These are phyloP conservation scores for Verbena officinalis DNA, from an alignment of 257 asterid genomes.

Conservation along the genomic window DNA sequence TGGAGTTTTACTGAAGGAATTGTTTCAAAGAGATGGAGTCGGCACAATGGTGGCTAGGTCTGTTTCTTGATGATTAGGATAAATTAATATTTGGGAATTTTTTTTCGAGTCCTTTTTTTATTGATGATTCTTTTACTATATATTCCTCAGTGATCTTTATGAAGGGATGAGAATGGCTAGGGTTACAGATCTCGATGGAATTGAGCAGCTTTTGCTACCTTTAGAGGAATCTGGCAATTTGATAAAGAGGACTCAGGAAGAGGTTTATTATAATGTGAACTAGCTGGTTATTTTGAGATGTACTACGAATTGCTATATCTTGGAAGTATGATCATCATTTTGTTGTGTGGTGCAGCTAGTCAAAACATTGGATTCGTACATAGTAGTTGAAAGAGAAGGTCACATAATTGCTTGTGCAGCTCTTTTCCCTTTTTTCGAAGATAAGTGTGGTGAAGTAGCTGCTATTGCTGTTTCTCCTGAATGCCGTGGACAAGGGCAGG, in stretches of 20 bases:
- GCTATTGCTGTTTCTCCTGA: constrained; percentile 98
- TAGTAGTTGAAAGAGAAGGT: constrained; percentile 95
- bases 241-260: constrained; percentile 81
- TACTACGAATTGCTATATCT: constrained; percentile 1
- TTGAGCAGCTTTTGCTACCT: constrained; percentile 71
- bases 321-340: constrained; percentile 24
- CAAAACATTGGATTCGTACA: constrained; percentile 60
- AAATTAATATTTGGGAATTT: constrained; percentile 13
- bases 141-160: constrained; percentile 71
- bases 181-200: constrained; percentile 62
- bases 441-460: constrained; percentile 95
- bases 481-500: constrained; percentile 98
- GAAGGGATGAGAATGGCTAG: constrained; percentile 89
- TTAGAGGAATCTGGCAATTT: constrained; percentile 79
- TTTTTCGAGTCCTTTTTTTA: constrained; percentile 8
- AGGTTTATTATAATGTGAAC: constrained; percentile 54
- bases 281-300: constrained; percentile 11
- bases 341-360: constrained; percentile 51
- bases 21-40: constrained; percentile 94
- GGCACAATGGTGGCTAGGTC: constrained; percentile 98
- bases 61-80: constrained; percentile 19
- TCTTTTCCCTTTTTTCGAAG: constrained; percentile 73
- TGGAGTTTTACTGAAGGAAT: constrained; percentile 85
- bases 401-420: constrained; percentile 94
- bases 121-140: neutral